Evolutionary conservation across 2,329 filamentous ascomycete genomes (phyloP), one percentile per base, ranked within the genome.

Genomic region (Alternaria burnsii): DNA sequence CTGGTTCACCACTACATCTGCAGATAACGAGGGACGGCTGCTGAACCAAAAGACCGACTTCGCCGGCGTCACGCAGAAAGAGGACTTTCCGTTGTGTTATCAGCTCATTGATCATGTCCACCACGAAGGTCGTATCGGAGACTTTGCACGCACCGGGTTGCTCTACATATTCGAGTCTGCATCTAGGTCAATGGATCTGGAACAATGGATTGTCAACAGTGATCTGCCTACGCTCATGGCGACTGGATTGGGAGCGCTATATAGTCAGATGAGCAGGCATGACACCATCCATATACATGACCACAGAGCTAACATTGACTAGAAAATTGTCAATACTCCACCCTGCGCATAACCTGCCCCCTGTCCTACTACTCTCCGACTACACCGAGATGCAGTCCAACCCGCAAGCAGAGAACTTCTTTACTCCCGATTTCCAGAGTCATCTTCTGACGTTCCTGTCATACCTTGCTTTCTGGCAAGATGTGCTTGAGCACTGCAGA

Each of bases 171-270:
- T 98, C 69, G 94, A 98, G 80, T 92, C 93, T 0, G 93, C 94
- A 0, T 94, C 93, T 0, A 90, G 88, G 67, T 97, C 93, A 1
- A 87, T 89, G 20, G 86, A 89, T 1, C 79, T 99, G 60, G 95
- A 99, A 80, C 91, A 93, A 72, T 99, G 95, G 95, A 92, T 99
- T 66, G 93, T 98, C 47, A 94, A 97, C 75, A 97, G 94, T 77
- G 95, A 99, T 76, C 83, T 99, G 53, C 95, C 95, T 12, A 98
- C 95, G 0, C 83, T 98, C 66, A 98, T 99, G 95, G 95, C 95
- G 4, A 98, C 93, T 0, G 95, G 95, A 0, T 82, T 99, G 1
- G 95, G 95, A 16, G 95, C 88, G 10, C 87, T 84, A 73, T 91
- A 91, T 76, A 91, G 88, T 71, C 88, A 90, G 70, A 79, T 91